Evolutionary conservation across 2,329 filamentous ascomycete species (phyloP), one percentile per base, ranked within the genome.

Genomic region (Microdochium bolleyi): DNA sequence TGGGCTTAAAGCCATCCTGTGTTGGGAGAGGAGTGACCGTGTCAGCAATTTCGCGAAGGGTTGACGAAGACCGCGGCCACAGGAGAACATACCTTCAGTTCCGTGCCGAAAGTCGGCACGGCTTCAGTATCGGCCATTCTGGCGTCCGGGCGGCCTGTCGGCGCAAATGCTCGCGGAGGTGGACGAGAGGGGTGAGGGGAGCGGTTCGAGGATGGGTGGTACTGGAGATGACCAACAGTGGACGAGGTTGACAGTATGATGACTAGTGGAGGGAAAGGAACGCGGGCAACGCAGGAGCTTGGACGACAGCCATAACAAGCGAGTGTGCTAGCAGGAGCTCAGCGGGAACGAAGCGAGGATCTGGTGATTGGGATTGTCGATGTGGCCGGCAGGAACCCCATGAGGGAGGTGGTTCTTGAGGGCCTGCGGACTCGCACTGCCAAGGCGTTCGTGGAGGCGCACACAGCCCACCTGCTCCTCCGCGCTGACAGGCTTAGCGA

Each of bases 1-100:
- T 91, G 19, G 90, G 84, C 72, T 95, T 96, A 79, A 96, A 99
- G 66, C 88, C 89, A 84, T 99, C 94, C 90, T 96, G 53, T 27
- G 58, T 49, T 49, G 46, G 48, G 46, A 51, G 56, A 48, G 59
- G 44, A n/a, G 14, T 13, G 38, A 3, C n/a, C n/a, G 24, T 2
- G 38, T 56, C 52, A 59, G 56, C 51, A 24, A 53, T 38, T 7
- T 3, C 41, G 19, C 7, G 22, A 13, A 19, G 41, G 13, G 16
- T 10, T 13, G 13, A 11, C 19, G 14, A 13, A 7, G 19, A 5
- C 3, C 8, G 8, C 19, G 16, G 41, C n/a, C 13, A 22, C 7
- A 7, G 13, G 50, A 24, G 46, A n/a, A 66, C 73, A 54, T 73
- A 89, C 89, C 85, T 94, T 96, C 68, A 96, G 79, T 75, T 95